Evolutionary conservation across 805 yeast genomes (phyloP).

Genomic region (Soucietia sequanensis): DNA sequence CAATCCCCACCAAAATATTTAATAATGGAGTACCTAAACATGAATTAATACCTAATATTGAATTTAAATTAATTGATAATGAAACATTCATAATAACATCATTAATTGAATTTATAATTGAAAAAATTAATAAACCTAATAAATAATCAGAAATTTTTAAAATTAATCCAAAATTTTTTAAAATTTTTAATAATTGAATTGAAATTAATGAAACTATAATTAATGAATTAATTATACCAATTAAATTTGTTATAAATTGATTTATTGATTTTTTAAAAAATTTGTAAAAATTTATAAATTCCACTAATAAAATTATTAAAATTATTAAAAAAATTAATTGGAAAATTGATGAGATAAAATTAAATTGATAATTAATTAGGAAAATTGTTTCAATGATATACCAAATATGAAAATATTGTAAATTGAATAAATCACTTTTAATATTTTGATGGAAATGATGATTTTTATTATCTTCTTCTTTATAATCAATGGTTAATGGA

Average conservation of each 20-base stretch:
- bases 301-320: neutral
- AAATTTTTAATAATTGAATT: conserved; percentile 18
- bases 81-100: conserved; percentile 52
- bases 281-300: neutral
- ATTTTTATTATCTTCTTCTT: neutral
- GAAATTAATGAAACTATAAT: conserved; percentile 27
- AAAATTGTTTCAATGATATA: neutral
- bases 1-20: conserved; percentile 49
- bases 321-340: neutral
- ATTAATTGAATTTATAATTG: conserved; percentile 51
- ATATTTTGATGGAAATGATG: neutral
- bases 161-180: conserved; percentile 46
- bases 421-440: neutral
- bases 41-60: conserved; percentile 46
- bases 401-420: neutral
- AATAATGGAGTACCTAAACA: conserved; percentile 56
- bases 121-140: conserved; percentile 47
- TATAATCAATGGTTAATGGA: conserved; percentile 1
- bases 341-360: neutral
- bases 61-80: conserved; percentile 37
- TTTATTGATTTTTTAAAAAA: neutral
- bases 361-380: neutral
- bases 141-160: conserved; percentile 46
- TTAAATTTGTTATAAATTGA: conserved; percentile 7
- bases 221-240: conserved; percentile 25